These are phyloP conservation scores for Daldinia bambusicola DNA, from an alignment of 495 filamentous ascomycete genomes.

Conservation along the genomic window DNA sequence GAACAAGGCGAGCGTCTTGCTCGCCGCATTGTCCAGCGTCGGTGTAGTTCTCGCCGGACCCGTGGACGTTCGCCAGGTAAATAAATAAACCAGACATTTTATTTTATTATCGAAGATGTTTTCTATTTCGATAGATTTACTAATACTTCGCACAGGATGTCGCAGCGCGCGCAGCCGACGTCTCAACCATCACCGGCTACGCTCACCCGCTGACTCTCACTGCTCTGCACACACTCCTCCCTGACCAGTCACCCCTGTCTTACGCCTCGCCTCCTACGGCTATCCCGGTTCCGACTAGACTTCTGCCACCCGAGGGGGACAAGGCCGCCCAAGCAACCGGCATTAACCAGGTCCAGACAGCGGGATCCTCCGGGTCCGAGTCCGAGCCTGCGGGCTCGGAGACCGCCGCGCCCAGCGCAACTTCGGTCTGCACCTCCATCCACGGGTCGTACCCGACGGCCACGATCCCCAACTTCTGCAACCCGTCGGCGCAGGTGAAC, in stretches of 20 bases:
- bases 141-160: constrained; percentile 23
- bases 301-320: not conserved
- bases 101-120: not conserved
- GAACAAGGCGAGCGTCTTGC: constrained; percentile 22
- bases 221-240: constrained; percentile 33
- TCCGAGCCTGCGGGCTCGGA: not conserved
- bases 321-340: constrained; percentile 10
- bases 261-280: constrained; percentile 41
- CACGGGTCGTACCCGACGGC: constrained; percentile 36
- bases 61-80: constrained; percentile 28
- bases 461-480: constrained; percentile 48
- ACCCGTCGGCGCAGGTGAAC: constrained; percentile 43
- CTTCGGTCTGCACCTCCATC: constrained; percentile 39
- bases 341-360: constrained; percentile 10
- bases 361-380: not conserved
- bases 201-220: constrained; percentile 44
- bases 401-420: constrained; percentile 9
- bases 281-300: constrained; percentile 38
- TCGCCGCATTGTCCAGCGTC: constrained; percentile 13
- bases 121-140: not conserved
- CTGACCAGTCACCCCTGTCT: constrained; percentile 36
- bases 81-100: not conserved
- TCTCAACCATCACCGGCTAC: constrained; percentile 43
- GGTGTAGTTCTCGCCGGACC: constrained; percentile 24
- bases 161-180: constrained; percentile 7